Evolutionary conservation across 176 grass and related monocot species (phyloP).

Genomic region (bread wheat (Triticum aestivum)): IWGSC_CS_RefSeq_v2.1 NC_057799.1:547531552-547532051

Average conservation of each 20-base stretch:
- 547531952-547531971: too few relatives aligned
- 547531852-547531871: constrained; percentile 48
- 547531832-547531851: neutral
- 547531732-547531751: too few relatives aligned
- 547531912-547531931: constrained; percentile 40
- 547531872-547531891: constrained; percentile 16
- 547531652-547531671: too few relatives aligned
- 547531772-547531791: neutral
- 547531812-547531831: neutral
- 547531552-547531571: neutral
- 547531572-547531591: too few relatives aligned
- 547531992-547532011: constrained; percentile 38
- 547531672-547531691: neutral
- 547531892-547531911: constrained; percentile 18
- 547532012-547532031: constrained; percentile 59
- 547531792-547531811: neutral
- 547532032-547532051: neutral
- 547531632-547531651: too few relatives aligned
- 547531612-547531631: too few relatives aligned
- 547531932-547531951: neutral
- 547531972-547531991: neutral
- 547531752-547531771: too few relatives aligned
- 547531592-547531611: too few relatives aligned
- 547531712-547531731: neutral
- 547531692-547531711: neutral